A percentile compares a stretch with the other conserved stretches of the same genome.
phyloP scores from a whole-genome alignment of 2,329 filamentous ascomycete species.

The Epichloe coenophiala region DNA sequence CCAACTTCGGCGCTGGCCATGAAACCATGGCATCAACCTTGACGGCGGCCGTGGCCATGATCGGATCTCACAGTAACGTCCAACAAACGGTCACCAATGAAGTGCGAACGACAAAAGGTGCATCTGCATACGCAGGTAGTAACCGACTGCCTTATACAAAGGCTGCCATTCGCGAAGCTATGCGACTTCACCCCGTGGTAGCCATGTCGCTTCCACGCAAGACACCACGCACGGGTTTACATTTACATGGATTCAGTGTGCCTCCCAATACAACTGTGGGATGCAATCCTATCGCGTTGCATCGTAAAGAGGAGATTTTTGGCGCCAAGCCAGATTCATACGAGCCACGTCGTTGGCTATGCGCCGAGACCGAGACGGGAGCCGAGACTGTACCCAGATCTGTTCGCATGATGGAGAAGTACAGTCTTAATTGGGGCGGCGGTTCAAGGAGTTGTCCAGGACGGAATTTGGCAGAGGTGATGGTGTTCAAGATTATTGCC shows the following conservation, averaged over 20 bases:
- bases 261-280: conserved; percentile 34
- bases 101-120: conserved; percentile 10
- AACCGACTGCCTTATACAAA: conserved; percentile 10
- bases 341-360: conserved; percentile 34
- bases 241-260: conserved; percentile 25
- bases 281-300: conserved; percentile 36
- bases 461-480: conserved; percentile 34
- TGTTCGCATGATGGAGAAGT: conserved; percentile 30
- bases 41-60: conserved; percentile 33
- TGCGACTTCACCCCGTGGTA: conserved; percentile 36
- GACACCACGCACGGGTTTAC: conserved; percentile 24
- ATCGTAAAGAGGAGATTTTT: conserved; percentile 35
- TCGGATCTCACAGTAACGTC: conserved; percentile 24
- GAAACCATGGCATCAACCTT: conserved; percentile 40
- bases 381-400: conserved; percentile 5
- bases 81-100: conserved; percentile 22
- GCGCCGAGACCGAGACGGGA: conserved; percentile 12
- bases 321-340: conserved; percentile 31
- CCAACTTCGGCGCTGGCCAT: conserved; percentile 42
- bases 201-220: conserved; percentile 36
- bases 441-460: conserved; percentile 38
- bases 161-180: conserved; percentile 36
- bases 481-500: conserved; percentile 31
- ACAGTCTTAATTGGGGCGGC: conserved; percentile 38
- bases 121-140: conserved; percentile 6